These are phyloP conservation scores for Suillus plorans DNA, from an alignment of 768 basidiomycete genomes.

Conservation along the genomic window DNA sequence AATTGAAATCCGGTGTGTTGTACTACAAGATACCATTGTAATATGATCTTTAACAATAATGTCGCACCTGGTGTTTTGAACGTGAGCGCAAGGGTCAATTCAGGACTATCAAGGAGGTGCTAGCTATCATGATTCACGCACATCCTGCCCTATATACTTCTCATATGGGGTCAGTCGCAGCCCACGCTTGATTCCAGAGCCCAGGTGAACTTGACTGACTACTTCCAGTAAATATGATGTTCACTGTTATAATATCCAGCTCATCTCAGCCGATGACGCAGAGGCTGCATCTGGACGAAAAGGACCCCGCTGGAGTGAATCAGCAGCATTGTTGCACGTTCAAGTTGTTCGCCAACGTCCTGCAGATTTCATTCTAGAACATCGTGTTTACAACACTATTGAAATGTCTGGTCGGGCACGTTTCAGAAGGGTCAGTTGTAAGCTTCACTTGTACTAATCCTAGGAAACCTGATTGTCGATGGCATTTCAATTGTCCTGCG, in stretches of 20 bases:
- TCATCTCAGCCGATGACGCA: neutral
- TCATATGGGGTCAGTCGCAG: slow-evolving; percentile 27
- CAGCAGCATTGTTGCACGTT: neutral
- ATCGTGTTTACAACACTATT: neutral
- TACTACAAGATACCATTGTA: slow-evolving; percentile 25
- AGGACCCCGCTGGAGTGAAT: neutral
- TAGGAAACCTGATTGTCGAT: neutral
- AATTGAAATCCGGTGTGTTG: slow-evolving; percentile 16
- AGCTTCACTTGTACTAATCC: neutral
- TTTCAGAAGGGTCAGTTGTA: neutral
- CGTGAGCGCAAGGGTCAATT: neutral
- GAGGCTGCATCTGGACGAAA: neutral
- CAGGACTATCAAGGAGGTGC: slow-evolving; percentile 12
- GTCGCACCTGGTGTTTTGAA: slow-evolving; percentile 13
- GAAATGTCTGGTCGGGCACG: neutral
- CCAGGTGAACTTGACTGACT: neutral
- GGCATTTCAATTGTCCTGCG: neutral
- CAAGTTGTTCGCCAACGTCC: neutral
- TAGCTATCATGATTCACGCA: slow-evolving; percentile 25
- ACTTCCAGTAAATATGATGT: neutral
- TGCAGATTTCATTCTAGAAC: neutral
- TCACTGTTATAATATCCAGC: neutral
- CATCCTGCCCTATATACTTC: slow-evolving; percentile 30
- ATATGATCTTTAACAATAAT: slow-evolving; percentile 7
- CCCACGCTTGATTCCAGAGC: neutral